A percentile compares a stretch with the other conserved stretches of the same genome.
Evolutionary conservation across 2,329 filamentous ascomycete species (phyloP).

Genomic region (Sphaerulina populicola): DNA sequence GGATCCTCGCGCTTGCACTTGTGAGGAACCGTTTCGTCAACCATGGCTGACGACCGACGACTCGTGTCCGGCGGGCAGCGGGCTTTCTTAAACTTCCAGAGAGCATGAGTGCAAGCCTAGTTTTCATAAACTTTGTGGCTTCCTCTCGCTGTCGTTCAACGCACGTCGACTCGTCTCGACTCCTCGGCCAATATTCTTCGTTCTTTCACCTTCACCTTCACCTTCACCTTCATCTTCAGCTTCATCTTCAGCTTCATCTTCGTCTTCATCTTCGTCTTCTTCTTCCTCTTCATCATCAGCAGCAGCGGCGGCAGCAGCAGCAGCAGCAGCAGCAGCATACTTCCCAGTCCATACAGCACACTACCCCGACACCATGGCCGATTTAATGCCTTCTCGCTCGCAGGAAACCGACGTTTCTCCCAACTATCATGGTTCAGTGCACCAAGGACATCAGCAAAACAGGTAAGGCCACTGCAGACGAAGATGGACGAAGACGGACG

Average conservation of each 20-base stretch:
- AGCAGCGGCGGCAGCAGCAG: no score
- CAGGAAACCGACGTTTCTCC: conserved; percentile 4
- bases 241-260: not conserved
- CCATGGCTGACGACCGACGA: conserved; percentile 4
- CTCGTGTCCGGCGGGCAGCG: not conserved
- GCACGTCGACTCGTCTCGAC: not conserved
- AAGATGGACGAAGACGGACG: no score
- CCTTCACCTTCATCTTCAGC: not conserved
- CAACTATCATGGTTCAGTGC: not conserved
- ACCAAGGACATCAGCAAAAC: conserved; percentile 10
- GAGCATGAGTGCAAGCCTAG: conserved; percentile 1
- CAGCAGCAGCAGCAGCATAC: no score
- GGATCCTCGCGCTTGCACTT: not conserved
- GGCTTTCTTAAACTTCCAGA: conserved; percentile 2
- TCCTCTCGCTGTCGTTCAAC: not conserved
- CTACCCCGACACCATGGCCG: not conserved
- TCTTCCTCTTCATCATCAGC: no score
- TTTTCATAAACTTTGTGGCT: conserved; percentile 7
- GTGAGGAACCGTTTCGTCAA: not conserved
- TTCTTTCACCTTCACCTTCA: not conserved
- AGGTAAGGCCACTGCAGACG: conserved; percentile 11
- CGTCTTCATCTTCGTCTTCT: not conserved
- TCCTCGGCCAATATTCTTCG: no score
- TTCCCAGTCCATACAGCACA: no score
- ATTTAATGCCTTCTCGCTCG: conserved; percentile 4